Conservation (phyloP, 441 rosid genomes). For the Gossypium trilobum region DNA sequence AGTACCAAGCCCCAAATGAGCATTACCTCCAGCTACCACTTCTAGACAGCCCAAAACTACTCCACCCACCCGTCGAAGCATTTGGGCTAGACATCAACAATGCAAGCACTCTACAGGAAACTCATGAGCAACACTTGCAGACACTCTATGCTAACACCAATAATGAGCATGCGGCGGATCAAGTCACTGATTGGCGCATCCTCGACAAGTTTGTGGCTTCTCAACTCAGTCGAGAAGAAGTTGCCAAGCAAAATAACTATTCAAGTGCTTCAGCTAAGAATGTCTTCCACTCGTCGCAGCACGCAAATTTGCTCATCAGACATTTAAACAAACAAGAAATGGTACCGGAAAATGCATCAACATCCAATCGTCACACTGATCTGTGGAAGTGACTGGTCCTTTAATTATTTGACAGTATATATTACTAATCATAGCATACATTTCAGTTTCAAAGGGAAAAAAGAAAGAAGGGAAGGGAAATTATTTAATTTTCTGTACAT, state of each 20-base stretch:
- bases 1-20: slow-evolving; percentile 29
- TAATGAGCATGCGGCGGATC: slow-evolving; percentile 41
- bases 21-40: slow-evolving; percentile 68
- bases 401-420: slow-evolving; percentile 11
- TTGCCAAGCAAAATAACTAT: slow-evolving; percentile 25
- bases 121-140: slow-evolving; percentile 22
- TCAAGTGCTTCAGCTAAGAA: slow-evolving; percentile 23
- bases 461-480: slow-evolving; percentile 11
- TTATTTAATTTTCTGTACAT: slow-evolving; percentile 37
- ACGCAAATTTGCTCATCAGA: slow-evolving; percentile 16
- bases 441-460: slow-evolving; percentile 11
- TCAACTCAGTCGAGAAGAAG: slow-evolving; percentile 68
- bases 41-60: slow-evolving; percentile 60
- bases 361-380: slow-evolving; percentile 33
- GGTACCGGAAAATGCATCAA: slow-evolving; percentile 27
- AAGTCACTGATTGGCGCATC: slow-evolving; percentile 78
- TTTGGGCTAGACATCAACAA: slow-evolving; percentile 36
- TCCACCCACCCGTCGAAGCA: slow-evolving; percentile 24
- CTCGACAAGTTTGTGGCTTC: slow-evolving; percentile 91
- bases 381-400: slow-evolving; percentile 39
- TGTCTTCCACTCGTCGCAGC: slow-evolving; percentile 22
- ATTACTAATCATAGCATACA: slow-evolving; percentile 27
- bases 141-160: slow-evolving; percentile 24
- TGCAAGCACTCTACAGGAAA: slow-evolving; percentile 33
- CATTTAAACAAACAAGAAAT: slow-evolving; percentile 27